Evolutionary conservation across 2,329 filamentous ascomycete genomes (phyloP).

Genomic region (Ascocoryne sarcoides): DNA sequence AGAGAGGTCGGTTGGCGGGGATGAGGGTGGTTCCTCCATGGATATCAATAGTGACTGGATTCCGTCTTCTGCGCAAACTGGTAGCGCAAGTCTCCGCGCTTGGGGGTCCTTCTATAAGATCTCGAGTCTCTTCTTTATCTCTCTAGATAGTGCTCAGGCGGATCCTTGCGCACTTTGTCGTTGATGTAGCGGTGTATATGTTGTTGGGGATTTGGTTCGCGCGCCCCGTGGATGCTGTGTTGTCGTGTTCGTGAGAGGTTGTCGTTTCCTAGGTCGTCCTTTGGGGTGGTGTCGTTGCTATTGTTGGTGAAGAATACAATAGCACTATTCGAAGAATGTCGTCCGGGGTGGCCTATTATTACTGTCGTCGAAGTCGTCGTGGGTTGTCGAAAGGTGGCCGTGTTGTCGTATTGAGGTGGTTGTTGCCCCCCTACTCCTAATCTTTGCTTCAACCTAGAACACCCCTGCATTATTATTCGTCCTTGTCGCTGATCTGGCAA

Average conservation of each 20-base stretch:
- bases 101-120: constrained; percentile 5
- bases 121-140: neutral
- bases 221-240: constrained; percentile 8
- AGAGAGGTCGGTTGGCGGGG: constrained; percentile 47
- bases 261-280: neutral
- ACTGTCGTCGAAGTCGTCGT: neutral
- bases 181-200: constrained; percentile 14
- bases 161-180: constrained; percentile 2
- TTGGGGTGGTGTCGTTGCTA: neutral
- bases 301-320: neutral
- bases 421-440: too few species aligned
- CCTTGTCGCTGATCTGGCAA: too few species aligned
- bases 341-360: neutral
- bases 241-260: constrained; percentile 8
- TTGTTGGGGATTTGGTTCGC: constrained; percentile 7
- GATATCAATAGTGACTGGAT: constrained; percentile 10
- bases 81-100: constrained; percentile 9
- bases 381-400: neutral
- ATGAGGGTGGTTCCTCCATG: constrained; percentile 48
- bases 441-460: too few species aligned
- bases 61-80: constrained; percentile 7
- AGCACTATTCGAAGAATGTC: neutral
- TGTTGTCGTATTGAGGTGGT: neutral
- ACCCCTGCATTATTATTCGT: too few species aligned
- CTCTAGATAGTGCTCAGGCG: constrained; percentile 5